Evolutionary conservation across 192 early-diverging fungal genomes (phyloP), one percentile per base, ranked within the genome.

Genomic region (Coemansia sp.): DNA sequence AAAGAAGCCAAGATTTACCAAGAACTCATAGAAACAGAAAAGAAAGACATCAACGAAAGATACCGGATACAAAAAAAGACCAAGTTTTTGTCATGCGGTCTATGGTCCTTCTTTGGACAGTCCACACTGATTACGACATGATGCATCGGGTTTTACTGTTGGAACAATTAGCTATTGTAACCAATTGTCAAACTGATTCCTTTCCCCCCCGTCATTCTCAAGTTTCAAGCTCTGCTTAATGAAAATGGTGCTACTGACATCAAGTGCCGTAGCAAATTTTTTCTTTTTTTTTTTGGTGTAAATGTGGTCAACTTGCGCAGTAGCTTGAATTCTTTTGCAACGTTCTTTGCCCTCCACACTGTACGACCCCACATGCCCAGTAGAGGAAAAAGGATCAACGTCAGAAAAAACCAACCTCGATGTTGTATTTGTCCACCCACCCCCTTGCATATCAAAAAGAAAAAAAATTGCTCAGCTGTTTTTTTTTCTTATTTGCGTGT

Each of bases 1-100:
- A 62, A 36, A 8, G 16, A 33, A 18, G 57, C 31, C 57, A 60
- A 60, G 57, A 60, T 60, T 60, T 60, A 60, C 57, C 57, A 60
- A n/a, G 57, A 13, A 16, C 57, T 60, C 57, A 18, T 60, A 34
- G 12, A 53, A 12, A n/a, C 31, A 38, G n/a, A n/a, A 29, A 36
- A 38, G 16, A 41, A 62, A n/a, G 61, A n/a, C n/a, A 40, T 36
- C n/a, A 62, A 41, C 29, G 13, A 36, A 22, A 39, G 10, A 36
- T 20, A 41, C 22, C 29, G 15, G 24, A 33, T 58, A 29, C 38
- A 62, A 15, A 9, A 36, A 36, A 16, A 12, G 34, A 18, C 29
- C 34, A 18, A 34, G 33, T 38, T 18, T 2, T 0, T 57, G 10
- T 57, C 53, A 31, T 57, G 57, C 57, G 57, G 33, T 36, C 57